These are phyloP conservation scores for Pseudonitzschia delicatissima DNA, from an alignment of 108 stramenopile species.

Conservation along the genomic window DNA sequence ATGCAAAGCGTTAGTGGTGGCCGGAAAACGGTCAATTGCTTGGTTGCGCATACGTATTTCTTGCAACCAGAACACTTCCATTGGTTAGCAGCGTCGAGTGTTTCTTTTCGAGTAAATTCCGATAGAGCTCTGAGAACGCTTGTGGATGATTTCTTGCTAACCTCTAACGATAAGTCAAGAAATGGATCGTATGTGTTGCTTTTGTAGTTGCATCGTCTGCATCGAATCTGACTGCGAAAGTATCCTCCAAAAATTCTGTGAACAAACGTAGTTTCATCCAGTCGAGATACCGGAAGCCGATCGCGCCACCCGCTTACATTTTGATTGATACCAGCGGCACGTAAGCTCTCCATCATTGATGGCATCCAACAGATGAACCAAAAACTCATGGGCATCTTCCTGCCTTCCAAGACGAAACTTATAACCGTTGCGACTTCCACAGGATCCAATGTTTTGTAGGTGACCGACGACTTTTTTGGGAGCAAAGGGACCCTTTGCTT, in stretches of 20 bases:
- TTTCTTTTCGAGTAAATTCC: constrained; percentile 83
- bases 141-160: constrained; percentile 67
- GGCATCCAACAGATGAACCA: constrained; percentile 90
- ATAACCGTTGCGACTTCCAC: constrained; percentile 54
- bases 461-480: constrained; percentile 68
- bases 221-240: constrained; percentile 81
- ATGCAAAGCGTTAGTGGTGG: constrained; percentile 90
- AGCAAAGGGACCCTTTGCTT: constrained; percentile 44
- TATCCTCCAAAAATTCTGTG: constrained; percentile 95
- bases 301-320: constrained; percentile 79
- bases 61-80: constrained; percentile 92
- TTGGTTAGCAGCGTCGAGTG: constrained; percentile 80
- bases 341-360: constrained; percentile 86
- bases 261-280: constrained; percentile 91
- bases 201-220: constrained; percentile 75
- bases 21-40: constrained; percentile 73
- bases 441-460: constrained; percentile 53
- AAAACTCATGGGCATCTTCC: constrained; percentile 98
- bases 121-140: constrained; percentile 66
- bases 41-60: constrained; percentile 73
- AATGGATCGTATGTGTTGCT: constrained; percentile 96
- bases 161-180: constrained; percentile 91
- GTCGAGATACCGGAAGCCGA: constrained; percentile 61
- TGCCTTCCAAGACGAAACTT: constrained; percentile 91
- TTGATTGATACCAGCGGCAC: constrained; percentile 74